Evolutionary conservation across 768 basidiomycete genomes (phyloP).

Genomic region (Brasilioporus rufonigricans): DNA sequence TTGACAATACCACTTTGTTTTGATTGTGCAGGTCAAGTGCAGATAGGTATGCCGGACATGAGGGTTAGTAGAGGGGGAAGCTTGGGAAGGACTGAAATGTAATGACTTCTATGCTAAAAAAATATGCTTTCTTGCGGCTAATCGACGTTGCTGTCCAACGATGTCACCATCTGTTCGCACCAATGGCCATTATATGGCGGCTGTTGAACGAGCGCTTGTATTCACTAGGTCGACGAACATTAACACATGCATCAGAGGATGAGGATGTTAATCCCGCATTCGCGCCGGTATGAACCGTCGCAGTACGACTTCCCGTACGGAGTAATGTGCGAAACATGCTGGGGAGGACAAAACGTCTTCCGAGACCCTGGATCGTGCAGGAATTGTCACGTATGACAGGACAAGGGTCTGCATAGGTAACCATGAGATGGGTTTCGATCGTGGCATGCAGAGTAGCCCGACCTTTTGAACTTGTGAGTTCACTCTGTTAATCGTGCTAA

Average conservation of each 20-base stretch:
- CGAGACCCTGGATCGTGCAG: constrained; percentile 60
- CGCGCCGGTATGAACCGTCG: constrained; percentile 88
- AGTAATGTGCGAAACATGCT: constrained; percentile 71
- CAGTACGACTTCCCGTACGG: constrained; percentile 79
- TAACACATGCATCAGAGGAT: neutral
- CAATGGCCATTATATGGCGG: too few species aligned
- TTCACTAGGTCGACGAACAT: neutral
- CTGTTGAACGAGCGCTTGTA: neutral
- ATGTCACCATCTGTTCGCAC: neutral
- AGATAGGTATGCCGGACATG: constrained; percentile 3
- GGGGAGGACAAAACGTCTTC: constrained; percentile 60
- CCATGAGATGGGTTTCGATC: neutral
- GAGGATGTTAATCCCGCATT: constrained; percentile 69
- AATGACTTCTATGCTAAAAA: constrained; percentile 12
- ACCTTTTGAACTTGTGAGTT: constrained; percentile 98
- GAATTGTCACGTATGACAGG: constrained; percentile 90
- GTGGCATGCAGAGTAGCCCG: constrained; percentile 33
- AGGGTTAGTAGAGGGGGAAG: neutral
- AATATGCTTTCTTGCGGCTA: constrained; percentile 3
- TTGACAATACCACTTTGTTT: neutral
- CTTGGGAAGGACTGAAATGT: constrained; percentile 9
- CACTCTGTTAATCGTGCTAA: constrained; percentile 95
- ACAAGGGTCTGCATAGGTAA: constrained; percentile 69
- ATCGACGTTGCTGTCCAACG: neutral
- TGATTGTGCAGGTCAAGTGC: neutral